These are phyloP conservation scores for Massarina eburnea DNA, from an alignment of 2,329 filamentous ascomycete species.

Conservation along the genomic window DNA sequence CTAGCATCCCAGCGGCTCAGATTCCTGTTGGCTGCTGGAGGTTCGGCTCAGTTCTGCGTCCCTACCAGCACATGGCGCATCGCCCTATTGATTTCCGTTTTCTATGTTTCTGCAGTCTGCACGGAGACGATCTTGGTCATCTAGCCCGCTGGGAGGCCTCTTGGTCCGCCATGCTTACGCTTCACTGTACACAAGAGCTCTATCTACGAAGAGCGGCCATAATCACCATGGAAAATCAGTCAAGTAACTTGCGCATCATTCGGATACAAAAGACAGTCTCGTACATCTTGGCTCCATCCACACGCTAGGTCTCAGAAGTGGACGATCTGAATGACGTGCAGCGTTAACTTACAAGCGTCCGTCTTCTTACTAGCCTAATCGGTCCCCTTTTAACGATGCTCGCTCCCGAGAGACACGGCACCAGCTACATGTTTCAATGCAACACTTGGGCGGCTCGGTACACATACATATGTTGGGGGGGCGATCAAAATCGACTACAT, in stretches of 20 bases:
- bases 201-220: not conserved
- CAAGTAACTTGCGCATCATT: not conserved
- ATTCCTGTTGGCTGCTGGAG: slow-evolving; percentile 13
- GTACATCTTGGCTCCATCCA: not conserved
- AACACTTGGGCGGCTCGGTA: too few species aligned
- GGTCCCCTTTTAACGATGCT: not conserved
- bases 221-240: not conserved
- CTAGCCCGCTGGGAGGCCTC: not conserved
- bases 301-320: slow-evolving; percentile 8
- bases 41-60: slow-evolving; percentile 10
- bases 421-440: too few species aligned
- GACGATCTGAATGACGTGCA: slow-evolving; percentile 30
- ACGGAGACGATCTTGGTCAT: slow-evolving; percentile 5
- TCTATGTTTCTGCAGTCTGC: slow-evolving; percentile 10
- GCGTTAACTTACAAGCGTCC: not conserved
- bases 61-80: slow-evolving; percentile 10
- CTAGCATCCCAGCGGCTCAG: slow-evolving; percentile 4
- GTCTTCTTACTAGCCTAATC: not conserved
- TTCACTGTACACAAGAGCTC: not conserved
- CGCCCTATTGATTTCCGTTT: slow-evolving; percentile 15
- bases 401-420: too few species aligned
- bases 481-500: too few species aligned
- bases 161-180: not conserved
- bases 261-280: not conserved
- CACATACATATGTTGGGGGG: too few species aligned